Base-by-base conservation (phyloP, 345 rosid genomes). In the Populus nigra region DNA sequence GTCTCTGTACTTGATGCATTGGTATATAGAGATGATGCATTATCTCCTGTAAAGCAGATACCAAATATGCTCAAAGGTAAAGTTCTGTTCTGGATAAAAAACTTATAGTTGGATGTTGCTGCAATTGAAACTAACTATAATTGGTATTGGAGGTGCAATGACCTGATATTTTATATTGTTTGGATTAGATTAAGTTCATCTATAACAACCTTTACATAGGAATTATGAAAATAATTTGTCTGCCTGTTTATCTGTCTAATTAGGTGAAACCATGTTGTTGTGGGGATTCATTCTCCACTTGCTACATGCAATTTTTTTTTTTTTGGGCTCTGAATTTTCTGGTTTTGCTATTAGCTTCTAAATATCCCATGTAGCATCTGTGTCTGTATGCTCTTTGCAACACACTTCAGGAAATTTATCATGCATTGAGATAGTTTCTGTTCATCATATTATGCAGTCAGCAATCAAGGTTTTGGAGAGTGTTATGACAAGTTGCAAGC, bases 1-100 rank as follows among this genome's bases (percentile, higher is more conserved):
- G 87, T 93, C 53, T 95, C 99, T 50, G 97, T 95, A 73, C 97
- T 93, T 36, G 97, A 93, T 68, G 59, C 80, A 61, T 86, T 87
- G 9, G 55, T 80, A 15, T 90, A 89, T 80, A 82, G 83, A 77
- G 96, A 91, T 81, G 93, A 87, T 77, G 87, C 82, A 35, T 71
- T 86, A 57, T 89, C 93, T 62, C 97, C 97, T 16, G 83, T 88
- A 69, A 93, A 88, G 81, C 86, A 82, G 82, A 83, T 71, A 39
- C 75, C 76, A 67, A 74, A 61, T 77, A 16, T 76, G 62, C 62
- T 71, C 35, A 69, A 70, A 86, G 96, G 96, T 91, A 90, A 78
- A 47, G 7, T 35, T 35, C 31, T 68, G 38, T 45, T 25, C 4
- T 66, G 47, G 25, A 20, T 20, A 43, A 9, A 61, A 22, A 27